Evolutionary conservation across 306 rosid genomes (phyloP), one percentile per base, ranked within the genome.

Genomic region (Sophora flavescens): DNA sequence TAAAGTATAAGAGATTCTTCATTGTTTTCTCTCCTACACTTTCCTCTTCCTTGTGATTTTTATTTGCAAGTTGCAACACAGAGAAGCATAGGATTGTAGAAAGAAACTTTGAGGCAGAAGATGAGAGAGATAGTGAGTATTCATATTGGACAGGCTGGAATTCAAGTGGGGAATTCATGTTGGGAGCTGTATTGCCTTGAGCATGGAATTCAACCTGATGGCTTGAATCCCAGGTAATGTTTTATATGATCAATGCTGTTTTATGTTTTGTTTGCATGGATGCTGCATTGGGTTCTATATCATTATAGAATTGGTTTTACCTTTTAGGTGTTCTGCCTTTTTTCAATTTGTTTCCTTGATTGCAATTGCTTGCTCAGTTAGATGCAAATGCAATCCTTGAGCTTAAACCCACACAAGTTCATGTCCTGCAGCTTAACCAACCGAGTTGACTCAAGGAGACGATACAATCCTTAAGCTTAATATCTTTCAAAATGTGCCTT

Each of bases 171-270:
- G 15, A 90, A 90, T 80, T 87, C 96, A 22, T 90, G 92, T 52
- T 90, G 96, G 96, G 96, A 90, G 87, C 86, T 90, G 3, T 90
- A 88, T 85, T 88, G 96, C 80, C 92, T 88, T 41, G 96, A 90
- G n/a, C 96, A 90, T 90, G 88, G 86, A 60, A 90, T 90, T 78
- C 88, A 84, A 30, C 92, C 91, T 4, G 91, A 90, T 78, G 96
- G 96, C 32, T 38, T 53, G 77, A 88, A 88, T 91, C 96, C 96
- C 48, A 90, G 92, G 96, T 89, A 63, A 69, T 79, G 33, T 42
- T 75, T 63, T 45, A 28, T 33, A 2, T 60, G 66, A 74, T 81
- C 72, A 28, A 0, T 8, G 14, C 12, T 74, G 42, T 35, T 52
- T 12, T 70, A 3, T 45, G n/a, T 50, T n/a, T 50, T 70, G 18